Conservation (phyloP, 106 monocot genomes). For the Dioscorea zingiberensis region DNA sequence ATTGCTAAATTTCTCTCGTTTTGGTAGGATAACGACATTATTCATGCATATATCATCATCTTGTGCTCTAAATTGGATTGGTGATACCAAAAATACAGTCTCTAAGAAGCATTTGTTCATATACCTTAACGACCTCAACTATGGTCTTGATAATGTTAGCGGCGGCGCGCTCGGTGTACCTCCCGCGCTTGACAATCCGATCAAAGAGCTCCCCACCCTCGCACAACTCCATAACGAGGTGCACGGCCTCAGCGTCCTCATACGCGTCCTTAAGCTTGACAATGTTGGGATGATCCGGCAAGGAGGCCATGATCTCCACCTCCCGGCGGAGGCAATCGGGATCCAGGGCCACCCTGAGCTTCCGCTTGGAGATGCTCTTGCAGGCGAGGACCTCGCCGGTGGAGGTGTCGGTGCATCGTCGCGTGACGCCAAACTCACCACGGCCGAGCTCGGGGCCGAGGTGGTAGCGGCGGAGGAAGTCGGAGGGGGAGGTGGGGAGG, state of each 20-base stretch:
- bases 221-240: constrained; percentile 68
- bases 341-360: constrained; percentile 15
- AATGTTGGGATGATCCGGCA: constrained; percentile 22
- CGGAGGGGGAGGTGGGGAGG: constrained; percentile 2
- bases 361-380: constrained; percentile 33
- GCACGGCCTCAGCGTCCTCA: constrained; percentile 44
- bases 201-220: constrained; percentile 61
- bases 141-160: constrained; percentile 27
- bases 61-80: too few relatives aligned
- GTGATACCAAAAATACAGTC: too few relatives aligned
- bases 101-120: not conserved
- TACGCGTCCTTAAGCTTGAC: constrained; percentile 22
- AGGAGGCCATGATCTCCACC: constrained; percentile 31
- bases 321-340: constrained; percentile 19
- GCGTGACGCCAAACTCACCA: constrained; percentile 34
- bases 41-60: too few relatives aligned
- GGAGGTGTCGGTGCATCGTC: constrained; percentile 12
- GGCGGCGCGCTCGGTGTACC: constrained; percentile 45
- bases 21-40: too few relatives aligned
- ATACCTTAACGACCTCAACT: constrained; percentile 37
- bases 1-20: too few relatives aligned
- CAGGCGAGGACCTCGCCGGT: constrained; percentile 19
- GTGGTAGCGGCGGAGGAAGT: constrained; percentile 13
- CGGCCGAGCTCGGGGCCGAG: constrained; percentile 32
- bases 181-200: constrained; percentile 38